phyloP scores from a whole-genome alignment of 768 basidiomycete genomes.

The Podaxis sp. region DNA sequence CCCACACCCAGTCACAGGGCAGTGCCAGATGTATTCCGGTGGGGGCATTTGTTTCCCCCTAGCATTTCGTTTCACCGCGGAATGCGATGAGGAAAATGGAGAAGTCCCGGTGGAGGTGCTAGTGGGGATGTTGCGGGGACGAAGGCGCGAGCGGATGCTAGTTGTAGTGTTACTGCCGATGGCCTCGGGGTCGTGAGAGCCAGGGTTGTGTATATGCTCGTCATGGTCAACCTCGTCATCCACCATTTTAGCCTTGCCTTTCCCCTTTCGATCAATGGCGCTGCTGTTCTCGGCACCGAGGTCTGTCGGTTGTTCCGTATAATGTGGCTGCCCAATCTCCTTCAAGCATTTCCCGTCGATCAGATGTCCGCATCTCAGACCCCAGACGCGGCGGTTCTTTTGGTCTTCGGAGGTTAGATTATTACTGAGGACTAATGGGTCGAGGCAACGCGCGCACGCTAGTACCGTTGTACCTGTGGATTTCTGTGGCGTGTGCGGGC shows the following conservation, averaged over 20 bases:
- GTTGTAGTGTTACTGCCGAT: slow-evolving; percentile 22
- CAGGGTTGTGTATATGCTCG: background rate
- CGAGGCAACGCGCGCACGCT: slow-evolving; percentile 67
- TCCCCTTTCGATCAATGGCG: slow-evolving; percentile 29
- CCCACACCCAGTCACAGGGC: slow-evolving; percentile 62
- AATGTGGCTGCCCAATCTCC: slow-evolving; percentile 49
- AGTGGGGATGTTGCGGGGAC: slow-evolving; percentile 37
- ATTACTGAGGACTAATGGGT: slow-evolving; percentile 58
- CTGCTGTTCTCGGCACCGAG: background rate
- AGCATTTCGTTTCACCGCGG: background rate
- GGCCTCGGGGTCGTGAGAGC: background rate
- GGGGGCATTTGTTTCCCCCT: slow-evolving; percentile 19
- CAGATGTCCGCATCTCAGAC: slow-evolving; percentile 73
- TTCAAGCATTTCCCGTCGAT: slow-evolving; percentile 76
- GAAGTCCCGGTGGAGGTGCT: slow-evolving; percentile 12
- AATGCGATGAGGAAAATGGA: slow-evolving; percentile 14
- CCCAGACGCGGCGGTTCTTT: slow-evolving; percentile 59
- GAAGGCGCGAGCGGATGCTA: slow-evolving; percentile 59
- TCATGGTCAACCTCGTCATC: slow-evolving; percentile 18
- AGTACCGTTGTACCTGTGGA: slow-evolving; percentile 41
- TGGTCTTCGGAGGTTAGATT: slow-evolving; percentile 47
- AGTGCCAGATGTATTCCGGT: slow-evolving; percentile 53
- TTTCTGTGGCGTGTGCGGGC: slow-evolving; percentile 6
- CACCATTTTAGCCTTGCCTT: slow-evolving; percentile 46
- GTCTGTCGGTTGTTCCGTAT: slow-evolving; percentile 15